These are phyloP conservation scores for Tolypocladium ophioglossoides DNA, from an alignment of 2,329 filamentous ascomycete species.

Conservation along the genomic window DNA sequence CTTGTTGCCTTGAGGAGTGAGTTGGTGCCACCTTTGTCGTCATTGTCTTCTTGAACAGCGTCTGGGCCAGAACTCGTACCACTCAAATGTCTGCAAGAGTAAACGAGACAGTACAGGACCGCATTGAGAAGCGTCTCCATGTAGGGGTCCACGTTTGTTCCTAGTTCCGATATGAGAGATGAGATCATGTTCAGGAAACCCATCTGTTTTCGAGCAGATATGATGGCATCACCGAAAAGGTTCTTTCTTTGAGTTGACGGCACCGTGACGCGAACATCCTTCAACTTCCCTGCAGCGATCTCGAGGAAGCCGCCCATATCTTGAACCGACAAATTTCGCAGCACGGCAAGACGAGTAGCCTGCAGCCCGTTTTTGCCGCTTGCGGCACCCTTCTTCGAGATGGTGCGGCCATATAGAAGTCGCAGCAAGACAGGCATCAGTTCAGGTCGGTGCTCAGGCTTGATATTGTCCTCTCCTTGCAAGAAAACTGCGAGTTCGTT, in stretches of 20 bases:
- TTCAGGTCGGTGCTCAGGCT: conserved; percentile 57
- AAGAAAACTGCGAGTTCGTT: conserved; percentile 90
- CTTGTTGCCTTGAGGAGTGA: conserved; percentile 58
- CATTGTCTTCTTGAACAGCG: conserved; percentile 28
- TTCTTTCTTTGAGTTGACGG: conserved; percentile 35
- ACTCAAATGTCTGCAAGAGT: conserved; percentile 51
- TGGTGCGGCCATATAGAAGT: conserved; percentile 79
- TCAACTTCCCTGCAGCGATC: conserved; percentile 66
- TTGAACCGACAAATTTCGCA: conserved; percentile 64
- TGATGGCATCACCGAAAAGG: conserved; percentile 45
- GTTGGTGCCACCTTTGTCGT: conserved; percentile 31
- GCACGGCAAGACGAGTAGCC: conserved; percentile 66
- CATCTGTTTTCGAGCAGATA: conserved; percentile 68
- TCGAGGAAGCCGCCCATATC: conserved; percentile 75
- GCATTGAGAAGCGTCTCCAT: conserved; percentile 61
- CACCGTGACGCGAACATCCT: conserved; percentile 47
- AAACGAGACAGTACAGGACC: conserved; percentile 70
- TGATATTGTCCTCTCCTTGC: conserved; percentile 62
- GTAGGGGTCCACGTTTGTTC: conserved; percentile 59
- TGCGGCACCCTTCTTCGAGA: conserved; percentile 66
- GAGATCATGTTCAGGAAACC: conserved; percentile 89
- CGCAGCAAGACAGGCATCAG: conserved; percentile 82
- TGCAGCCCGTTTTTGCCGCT: conserved; percentile 75
- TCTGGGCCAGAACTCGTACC: conserved; percentile 23
- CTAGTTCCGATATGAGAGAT: conserved; percentile 75